Conservation (phyloP, 805 yeast genomes). For the Candida khao-thaluensis region DNA sequence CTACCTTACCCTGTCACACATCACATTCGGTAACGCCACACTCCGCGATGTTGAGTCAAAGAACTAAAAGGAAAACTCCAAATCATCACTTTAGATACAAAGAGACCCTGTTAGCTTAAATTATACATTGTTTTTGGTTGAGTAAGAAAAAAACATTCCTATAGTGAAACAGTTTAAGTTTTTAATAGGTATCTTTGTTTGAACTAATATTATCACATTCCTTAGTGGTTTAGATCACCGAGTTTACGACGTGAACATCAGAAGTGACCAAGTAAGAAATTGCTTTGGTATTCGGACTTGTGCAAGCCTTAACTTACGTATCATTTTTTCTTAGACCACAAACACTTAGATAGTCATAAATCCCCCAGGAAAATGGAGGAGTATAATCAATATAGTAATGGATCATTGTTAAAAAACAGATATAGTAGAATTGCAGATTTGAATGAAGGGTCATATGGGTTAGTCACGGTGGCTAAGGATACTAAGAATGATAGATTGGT, state of each 20-base stretch:
- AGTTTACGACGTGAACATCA: too few relatives aligned
- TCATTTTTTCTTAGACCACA: too few relatives aligned
- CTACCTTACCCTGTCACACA: too few relatives aligned
- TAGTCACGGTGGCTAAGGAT: conserved; percentile 85
- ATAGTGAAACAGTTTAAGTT: too few relatives aligned
- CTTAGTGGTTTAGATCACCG: too few relatives aligned
- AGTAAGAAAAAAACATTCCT: too few relatives aligned
- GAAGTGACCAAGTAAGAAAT: too few relatives aligned
- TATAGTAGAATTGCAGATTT: conserved; percentile 72
- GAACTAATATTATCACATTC: too few relatives aligned
- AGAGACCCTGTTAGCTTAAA: not conserved
- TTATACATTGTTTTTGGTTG: not conserved
- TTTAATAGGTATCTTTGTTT: too few relatives aligned
- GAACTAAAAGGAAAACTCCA: not conserved
- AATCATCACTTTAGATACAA: not conserved
- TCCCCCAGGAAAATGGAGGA: conserved; percentile 40
- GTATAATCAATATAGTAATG: conserved; percentile 38
- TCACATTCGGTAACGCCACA: conserved; percentile 1
- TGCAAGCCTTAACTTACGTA: too few relatives aligned
- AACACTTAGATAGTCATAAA: too few relatives aligned
- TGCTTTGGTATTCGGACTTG: too few relatives aligned
- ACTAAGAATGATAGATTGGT: conserved; percentile 51
- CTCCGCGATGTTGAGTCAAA: not conserved
- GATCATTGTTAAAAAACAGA: conserved; percentile 53
- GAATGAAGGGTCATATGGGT: conserved; percentile 92